Conservation (phyloP, 805 yeast species). For the Debaryomyces tyrocola region DNA sequence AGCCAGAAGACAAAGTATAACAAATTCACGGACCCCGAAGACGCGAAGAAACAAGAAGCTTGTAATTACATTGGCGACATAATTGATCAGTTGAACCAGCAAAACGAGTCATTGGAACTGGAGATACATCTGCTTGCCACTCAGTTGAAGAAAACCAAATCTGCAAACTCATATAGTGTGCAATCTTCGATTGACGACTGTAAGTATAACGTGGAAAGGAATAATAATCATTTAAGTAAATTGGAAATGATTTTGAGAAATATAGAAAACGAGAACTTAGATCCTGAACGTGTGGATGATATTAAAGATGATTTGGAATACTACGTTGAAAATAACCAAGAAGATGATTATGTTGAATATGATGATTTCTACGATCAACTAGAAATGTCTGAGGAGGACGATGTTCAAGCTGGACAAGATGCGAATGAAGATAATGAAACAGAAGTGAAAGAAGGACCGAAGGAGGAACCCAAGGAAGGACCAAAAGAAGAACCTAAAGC, state of each 20-base stretch:
- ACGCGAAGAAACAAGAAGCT: slow-evolving; percentile 74
- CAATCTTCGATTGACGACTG: slow-evolving; percentile 63
- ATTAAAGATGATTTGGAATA: slow-evolving; percentile 88
- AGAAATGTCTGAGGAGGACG: slow-evolving; percentile 56
- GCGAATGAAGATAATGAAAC: slow-evolving; percentile 8
- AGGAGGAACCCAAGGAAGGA: neutral
- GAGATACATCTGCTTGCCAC: slow-evolving; percentile 43
- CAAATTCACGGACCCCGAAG: slow-evolving; percentile 65
- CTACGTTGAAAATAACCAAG: slow-evolving; percentile 91
- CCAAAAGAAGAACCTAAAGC: neutral
- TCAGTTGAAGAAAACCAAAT: slow-evolving; percentile 48
- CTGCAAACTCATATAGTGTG: slow-evolving; percentile 42
- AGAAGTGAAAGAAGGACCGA: neutral
- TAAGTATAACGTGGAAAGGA: slow-evolving; percentile 65
- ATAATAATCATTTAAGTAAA: slow-evolving; percentile 73
- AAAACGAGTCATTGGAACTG: slow-evolving; percentile 75
- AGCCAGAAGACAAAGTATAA: slow-evolving; percentile 32
- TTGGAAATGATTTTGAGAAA: slow-evolving; percentile 76
- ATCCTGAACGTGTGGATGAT: slow-evolving; percentile 71
- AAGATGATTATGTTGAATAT: slow-evolving; percentile 89
- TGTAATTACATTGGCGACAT: slow-evolving; percentile 65
- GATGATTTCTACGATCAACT: slow-evolving; percentile 89
- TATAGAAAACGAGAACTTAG: slow-evolving; percentile 77
- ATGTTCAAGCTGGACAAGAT: slow-evolving; percentile 12
- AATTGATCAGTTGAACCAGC: slow-evolving; percentile 79